Evolutionary conservation across 768 basidiomycete genomes (phyloP), one percentile per base, ranked within the genome.

Genomic region (Termitomyces sp.): DNA sequence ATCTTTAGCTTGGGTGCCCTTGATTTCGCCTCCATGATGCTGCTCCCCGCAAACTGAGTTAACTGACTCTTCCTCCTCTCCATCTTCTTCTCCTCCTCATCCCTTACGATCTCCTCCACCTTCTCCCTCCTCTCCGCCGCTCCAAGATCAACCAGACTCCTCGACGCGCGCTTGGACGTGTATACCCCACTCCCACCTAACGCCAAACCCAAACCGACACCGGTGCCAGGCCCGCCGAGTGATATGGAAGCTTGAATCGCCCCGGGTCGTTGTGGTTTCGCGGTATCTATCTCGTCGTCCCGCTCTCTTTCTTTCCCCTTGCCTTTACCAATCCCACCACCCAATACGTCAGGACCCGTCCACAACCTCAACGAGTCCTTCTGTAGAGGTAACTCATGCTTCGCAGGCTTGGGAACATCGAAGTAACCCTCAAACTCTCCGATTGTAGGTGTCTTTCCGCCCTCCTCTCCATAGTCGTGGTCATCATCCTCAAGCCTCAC

Each of bases 91-190:
- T 70, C 61, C 54, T 66, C 69, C 60, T 66, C 67, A 54, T 66
- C 64, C 61, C 57, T 61, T 54, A 66, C 70, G 60, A 72, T 62
- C 59, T 63, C 69, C 67, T 68, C 66, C 9, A 69, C 61, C 65
- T 60, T 65, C 66, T 70, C 72, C 60, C 67, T 66, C 58, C 64
- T 70, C 64, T 64, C 69, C 8, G 70, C 52, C 51, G 69, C 62
- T 62, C 72, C 65, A 31, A 89, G 69, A 65, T 89, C 80, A 52
- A 87, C 68, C 79, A 88, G 80, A 65, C 88, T 90, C 63, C 71
- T 77, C 51, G 87, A 88, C 0, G 80, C 79, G 39, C 77, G 80
- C 54, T 81, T 83, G 65, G 83, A 83, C 65, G 54, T 33, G 29
- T 58, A 58, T 4, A 54, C 20, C 67, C 49, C 49, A 26, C 45